phyloP scores from a whole-genome alignment of 208 protist species.

The Leishmania lainsoni region DNA sequence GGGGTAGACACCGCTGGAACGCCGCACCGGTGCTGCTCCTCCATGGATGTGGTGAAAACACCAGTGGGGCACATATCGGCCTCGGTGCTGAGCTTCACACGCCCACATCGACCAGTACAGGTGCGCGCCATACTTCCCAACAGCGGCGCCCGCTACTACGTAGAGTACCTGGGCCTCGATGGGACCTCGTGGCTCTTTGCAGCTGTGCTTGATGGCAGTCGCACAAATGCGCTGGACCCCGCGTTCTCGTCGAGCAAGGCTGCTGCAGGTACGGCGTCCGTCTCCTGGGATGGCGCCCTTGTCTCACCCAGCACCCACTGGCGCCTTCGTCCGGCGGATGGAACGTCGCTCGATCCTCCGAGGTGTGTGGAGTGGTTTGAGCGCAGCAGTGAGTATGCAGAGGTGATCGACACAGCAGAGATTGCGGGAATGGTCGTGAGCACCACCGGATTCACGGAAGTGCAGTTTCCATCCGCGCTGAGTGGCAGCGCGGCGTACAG shows the following conservation, averaged over 20 bases:
- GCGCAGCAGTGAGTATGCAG: conserved; percentile 24
- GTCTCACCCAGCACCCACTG: conserved; percentile 51
- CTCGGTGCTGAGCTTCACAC: conserved; percentile 12
- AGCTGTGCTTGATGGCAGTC: conserved; percentile 37
- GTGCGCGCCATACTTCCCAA: conserved; percentile 52
- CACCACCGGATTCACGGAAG: conserved; percentile 47
- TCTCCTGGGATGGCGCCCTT: conserved; percentile 41
- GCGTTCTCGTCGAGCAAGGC: not conserved
- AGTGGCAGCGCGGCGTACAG: conserved; percentile 8
- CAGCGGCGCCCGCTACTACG: conserved; percentile 42
- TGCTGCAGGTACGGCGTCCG: not conserved
- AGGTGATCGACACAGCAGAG: conserved; percentile 32
- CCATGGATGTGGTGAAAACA: not conserved
- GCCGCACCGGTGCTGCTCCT: not conserved
- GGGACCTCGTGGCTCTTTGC: conserved; percentile 59
- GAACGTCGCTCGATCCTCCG: not conserved
- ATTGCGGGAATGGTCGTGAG: conserved; percentile 34
- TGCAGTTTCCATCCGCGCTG: conserved; percentile 27
- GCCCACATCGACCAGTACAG: conserved; percentile 36
- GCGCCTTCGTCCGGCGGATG: conserved; percentile 45
- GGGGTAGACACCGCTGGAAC: too few relatives aligned
- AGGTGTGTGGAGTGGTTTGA: conserved; percentile 53
- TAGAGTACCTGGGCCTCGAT: conserved; percentile 77
- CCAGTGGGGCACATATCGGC: not conserved
- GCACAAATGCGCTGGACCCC: not conserved